Percentiles rank a stretch among this genome's conserved stretches.
Conservation (phyloP, 2,329 filamentous ascomycete genomes). For the Aspergillus phoenicis region DNA sequence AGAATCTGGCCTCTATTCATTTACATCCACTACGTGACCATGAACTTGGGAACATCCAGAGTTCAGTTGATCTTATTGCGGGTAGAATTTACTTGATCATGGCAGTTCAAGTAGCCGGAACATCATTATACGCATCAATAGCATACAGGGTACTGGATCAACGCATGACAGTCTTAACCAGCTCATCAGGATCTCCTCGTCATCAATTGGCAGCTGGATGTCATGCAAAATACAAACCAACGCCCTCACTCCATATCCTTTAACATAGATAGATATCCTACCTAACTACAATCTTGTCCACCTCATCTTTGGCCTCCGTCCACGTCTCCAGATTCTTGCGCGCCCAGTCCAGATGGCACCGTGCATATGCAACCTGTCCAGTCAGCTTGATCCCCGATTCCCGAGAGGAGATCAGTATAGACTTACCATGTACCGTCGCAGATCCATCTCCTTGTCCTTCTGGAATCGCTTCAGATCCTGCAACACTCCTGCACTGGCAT, state of each 20-base stretch:
- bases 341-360: constrained; percentile 92
- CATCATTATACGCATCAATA: background rate
- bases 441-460: constrained; percentile 89
- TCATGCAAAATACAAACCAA: constrained; percentile 3
- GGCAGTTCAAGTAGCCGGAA: background rate
- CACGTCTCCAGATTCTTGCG: constrained; percentile 87
- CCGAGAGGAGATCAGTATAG: background rate
- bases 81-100: no score
- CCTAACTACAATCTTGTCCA: constrained; percentile 73
- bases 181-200: background rate
- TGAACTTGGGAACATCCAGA: no score
- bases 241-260: constrained; percentile 3
- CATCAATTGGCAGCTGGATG: background rate
- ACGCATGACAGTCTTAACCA: background rate
- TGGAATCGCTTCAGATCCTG: constrained; percentile 93
- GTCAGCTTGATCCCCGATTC: constrained; percentile 13
- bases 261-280: constrained; percentile 20
- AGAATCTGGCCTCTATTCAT: no score
- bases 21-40: no score
- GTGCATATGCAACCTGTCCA: constrained; percentile 80
- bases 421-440: constrained; percentile 92
- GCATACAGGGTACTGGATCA: background rate
- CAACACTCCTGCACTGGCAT: constrained; percentile 85
- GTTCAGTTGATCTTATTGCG: no score
- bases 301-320: constrained; percentile 85